Conservation (phyloP, 495 filamentous ascomycete genomes). For the Aspergillus biplanus region DNA sequence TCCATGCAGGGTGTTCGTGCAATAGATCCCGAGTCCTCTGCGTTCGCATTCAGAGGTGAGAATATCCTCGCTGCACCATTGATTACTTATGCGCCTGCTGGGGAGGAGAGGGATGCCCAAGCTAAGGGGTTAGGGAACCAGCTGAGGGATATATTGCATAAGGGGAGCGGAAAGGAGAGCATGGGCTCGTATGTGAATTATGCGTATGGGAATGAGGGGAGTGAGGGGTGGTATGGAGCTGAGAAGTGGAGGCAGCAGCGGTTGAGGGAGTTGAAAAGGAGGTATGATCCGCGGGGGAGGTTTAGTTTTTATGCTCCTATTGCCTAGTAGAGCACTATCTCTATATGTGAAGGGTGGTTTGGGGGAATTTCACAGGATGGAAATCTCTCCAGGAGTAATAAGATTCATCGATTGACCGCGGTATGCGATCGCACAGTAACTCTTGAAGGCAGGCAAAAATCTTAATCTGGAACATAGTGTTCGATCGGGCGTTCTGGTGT, state of each 20-base stretch:
- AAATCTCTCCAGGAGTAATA: no score
- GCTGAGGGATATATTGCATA: constrained; percentile 45
- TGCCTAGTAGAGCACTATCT: no score
- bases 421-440: no score
- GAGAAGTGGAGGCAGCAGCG: constrained; percentile 51
- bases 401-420: no score
- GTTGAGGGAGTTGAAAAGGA: constrained; percentile 52
- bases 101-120: constrained; percentile 28
- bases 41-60: constrained; percentile 47
- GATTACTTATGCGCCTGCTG: constrained; percentile 41
- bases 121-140: constrained; percentile 43
- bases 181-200: constrained; percentile 63
- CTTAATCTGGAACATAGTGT: no score
- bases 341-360: neutral
- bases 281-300: constrained; percentile 56
- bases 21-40: constrained; percentile 35
- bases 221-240: constrained; percentile 51
- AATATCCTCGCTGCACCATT: constrained; percentile 51
- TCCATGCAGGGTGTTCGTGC: constrained; percentile 49
- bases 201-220: constrained; percentile 56
- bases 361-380: no score
- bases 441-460: no score
- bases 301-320: constrained; percentile 60
- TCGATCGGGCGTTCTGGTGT: no score
- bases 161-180: constrained; percentile 38